Evolutionary conservation across 2,329 filamentous ascomycete species (phyloP), one percentile per base, ranked within the genome.

Genomic region (Apiospora phragmitis): DNA sequence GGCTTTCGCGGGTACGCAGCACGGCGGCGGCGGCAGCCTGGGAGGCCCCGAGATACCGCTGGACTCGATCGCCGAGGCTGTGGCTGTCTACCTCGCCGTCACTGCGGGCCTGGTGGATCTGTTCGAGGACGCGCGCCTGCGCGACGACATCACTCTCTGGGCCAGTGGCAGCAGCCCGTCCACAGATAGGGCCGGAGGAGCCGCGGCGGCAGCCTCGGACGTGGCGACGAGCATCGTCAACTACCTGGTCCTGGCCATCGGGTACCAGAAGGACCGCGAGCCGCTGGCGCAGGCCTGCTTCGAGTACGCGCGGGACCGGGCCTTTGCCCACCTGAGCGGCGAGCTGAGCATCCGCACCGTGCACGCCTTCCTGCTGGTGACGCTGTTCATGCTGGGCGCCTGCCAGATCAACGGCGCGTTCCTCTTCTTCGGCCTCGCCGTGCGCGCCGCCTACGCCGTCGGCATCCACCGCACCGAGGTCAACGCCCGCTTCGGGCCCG

Each of bases 361-460:
- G 0, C 85, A 87, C 71, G 83, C 82, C 0, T 88, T 88, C 55
- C 79, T 84, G 0, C 81, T 88, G 21, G 80, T 88, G 42, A 87
- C 86, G 0, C 73, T 88, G 9, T 88, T 87, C 77, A 87, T 88
- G 84, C 83, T 88, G 3, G 83, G 85, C 26, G 83, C 86, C 2
- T 88, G 85, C 68, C 86, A 88, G 75, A 87, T 88, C 75, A 88
- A 88, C 71, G 85, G 85, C 2, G 85, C 85, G 0, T 89, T 87
- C 67, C 75, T 89, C 2, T 86, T 87, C 76, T 88, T 88, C n/a
- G 87, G 87, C 11, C 83, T 88, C 8, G 85, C 86, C 0, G 86
- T 84, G 0, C 82, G 87, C 1, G 84, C 86, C 0, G 87, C 86
- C 0, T 87, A 88, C 71, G 85, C 86, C 0, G 83, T 88, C 16